Evolutionary conservation across 2,329 filamentous ascomycete species (phyloP).

Genomic region (Alternaria infectoria): DNA sequence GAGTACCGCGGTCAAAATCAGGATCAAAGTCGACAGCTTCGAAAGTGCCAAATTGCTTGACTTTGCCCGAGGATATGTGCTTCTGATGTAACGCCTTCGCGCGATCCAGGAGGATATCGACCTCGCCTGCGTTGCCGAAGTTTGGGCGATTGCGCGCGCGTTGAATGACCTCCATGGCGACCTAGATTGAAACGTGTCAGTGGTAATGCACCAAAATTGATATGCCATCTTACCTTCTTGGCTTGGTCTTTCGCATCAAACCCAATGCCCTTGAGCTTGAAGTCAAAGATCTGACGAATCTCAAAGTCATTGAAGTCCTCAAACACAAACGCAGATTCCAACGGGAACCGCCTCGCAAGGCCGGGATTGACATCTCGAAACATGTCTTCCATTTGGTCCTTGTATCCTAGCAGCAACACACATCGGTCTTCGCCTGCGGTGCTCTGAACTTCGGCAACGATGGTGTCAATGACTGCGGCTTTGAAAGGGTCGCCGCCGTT

Average conservation of each 20-base stretch:
- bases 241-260: constrained; percentile 61
- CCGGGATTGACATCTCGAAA: constrained; percentile 77
- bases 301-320: constrained; percentile 70
- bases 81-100: constrained; percentile 62
- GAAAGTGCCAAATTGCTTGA: constrained; percentile 38
- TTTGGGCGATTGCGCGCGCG: constrained; percentile 67
- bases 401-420: constrained; percentile 74
- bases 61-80: constrained; percentile 43
- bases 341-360: constrained; percentile 68
- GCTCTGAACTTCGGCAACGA: constrained; percentile 75
- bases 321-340: constrained; percentile 69
- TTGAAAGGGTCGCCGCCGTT: constrained; percentile 59
- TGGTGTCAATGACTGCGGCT: constrained; percentile 72
- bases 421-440: constrained; percentile 74
- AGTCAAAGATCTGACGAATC: constrained; percentile 64
- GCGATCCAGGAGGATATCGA: constrained; percentile 70
- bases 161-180: constrained; percentile 65
- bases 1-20: constrained; percentile 62
- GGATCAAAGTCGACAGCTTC: constrained; percentile 63
- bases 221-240: constrained; percentile 34
- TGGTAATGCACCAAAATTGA: too few relatives aligned
- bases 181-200: constrained; percentile 3
- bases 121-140: constrained; percentile 76
- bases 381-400: constrained; percentile 73
- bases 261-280: constrained; percentile 66